Evolutionary conservation across 768 basidiomycete genomes (phyloP), one percentile per base, ranked within the genome.

Genomic region (Xerocomus potaroensis): DNA sequence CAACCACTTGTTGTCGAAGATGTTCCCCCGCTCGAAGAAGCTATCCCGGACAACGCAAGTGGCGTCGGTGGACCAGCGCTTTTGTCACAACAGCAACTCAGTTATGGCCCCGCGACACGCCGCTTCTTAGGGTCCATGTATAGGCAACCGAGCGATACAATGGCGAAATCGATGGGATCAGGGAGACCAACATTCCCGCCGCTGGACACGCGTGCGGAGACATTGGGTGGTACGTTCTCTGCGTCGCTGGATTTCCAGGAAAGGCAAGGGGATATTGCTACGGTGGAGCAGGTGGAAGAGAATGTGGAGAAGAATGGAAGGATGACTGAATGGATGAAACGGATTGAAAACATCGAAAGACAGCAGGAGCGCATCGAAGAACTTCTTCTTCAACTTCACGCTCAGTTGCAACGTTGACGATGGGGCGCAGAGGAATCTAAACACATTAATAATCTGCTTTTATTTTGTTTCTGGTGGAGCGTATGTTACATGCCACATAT

Each of bases 1-100:
- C 83, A 83, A 45, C 84, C 87, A 11, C 51, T 89, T 16, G 43
- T 80, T 6, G 67, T 85, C 14, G 78, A 81, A 41, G 77, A 79
- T 2, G 65, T 16, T 10, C 37, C 71, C 16, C 65, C 68, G 8
- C 57, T 59, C 2, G 60, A 66, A 35, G 69, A 72, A 46, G 66
- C 70, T 12, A 47, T 41, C 8, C 49, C 49, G 12, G 56, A 59
- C 26, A 41, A 21, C 1, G 45, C 54, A 6, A 50, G 55, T 21
- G 50, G 44, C 3, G 49, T 32, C 5, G 51, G 39, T 18, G 45
- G 44, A 21, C 50, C 50, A 2, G 16, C 35, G 11, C 38, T 51
- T 34, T 43, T 50, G 24, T 26, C 47, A 9, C 45, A 41, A 4
- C 56, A 51, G 14, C 43, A 56, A 4, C 41, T 58, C 33, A 71